Evolutionary conservation across 2,329 filamentous ascomycete genomes (phyloP), one percentile per base, ranked within the genome.

Genomic region (Colletotrichum phormii): DNA sequence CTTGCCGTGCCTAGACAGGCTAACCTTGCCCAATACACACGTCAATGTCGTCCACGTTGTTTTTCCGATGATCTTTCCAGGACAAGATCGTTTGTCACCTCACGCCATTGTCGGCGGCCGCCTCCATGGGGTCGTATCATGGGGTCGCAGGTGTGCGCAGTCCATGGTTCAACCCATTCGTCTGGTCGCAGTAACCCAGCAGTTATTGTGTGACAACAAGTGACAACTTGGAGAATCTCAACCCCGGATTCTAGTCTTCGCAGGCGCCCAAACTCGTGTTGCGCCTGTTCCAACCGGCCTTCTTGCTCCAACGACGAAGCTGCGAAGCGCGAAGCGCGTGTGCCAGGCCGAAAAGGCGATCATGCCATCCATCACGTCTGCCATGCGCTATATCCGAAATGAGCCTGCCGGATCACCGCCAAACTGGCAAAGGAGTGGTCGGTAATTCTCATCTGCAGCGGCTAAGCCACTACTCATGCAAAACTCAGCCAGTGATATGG

Each of bases 361-460:
- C 70, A 61, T 73, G 66, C 71, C 66, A 62, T 71, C 29, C 49
- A 64, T 64, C 71, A 71, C 66, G 33, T 26, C 66, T 64, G 55
- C 22, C 60, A 61, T 64, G 60, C 66, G 35, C 49, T 42, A 29
- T 15, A 71, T 51, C 54, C 66, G 66, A 66, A 64, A 61, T 64
- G 29, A 64, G 67, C 61, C 61, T 62, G 66, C 71, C 60, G 65
- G 71, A 73, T 73, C 71, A 65, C 64, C 66, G 54, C 65, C 67
- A 54, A 55, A 58, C 35, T 31, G 62, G 57, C 67, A 35, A 67
- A 59, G 66, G 57, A 71, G 46, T 74, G 73, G 66, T 55, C 66
- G 71, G 71, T 42, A 72, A 71, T 64, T 64, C 71, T 67, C 71
- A 62, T 67, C 59, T 58, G 73, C 59, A 74, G 73, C 73, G 73